Evolutionary conservation across 768 basidiomycete genomes (phyloP), one percentile per base, ranked within the genome.

Genomic region (Suillus discolor): DNA sequence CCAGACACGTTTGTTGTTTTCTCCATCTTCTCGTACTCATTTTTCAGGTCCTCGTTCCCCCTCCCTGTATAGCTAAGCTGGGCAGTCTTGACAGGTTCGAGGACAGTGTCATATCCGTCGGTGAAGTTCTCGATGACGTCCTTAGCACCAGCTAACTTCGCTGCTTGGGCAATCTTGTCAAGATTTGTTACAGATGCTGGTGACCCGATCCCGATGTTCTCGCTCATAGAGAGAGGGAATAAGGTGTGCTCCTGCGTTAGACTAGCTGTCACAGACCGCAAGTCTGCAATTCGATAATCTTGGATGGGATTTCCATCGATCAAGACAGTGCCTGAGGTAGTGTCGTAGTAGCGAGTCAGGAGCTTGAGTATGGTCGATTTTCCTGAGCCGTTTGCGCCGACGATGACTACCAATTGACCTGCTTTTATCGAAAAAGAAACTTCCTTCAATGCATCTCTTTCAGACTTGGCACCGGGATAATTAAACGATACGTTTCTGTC

Each of bases 401-500:
- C 79, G n/a, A 79, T 68, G 51, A 78, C 73, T 3, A 76, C 79
- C 5, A 79, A 68, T 23, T 75, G 74, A 6, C 79, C 79, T 7
- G 73, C 71, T 15, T 68, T 64, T 34, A 79, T 73, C 13, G 69
- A 69, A 57, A 79, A 77, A 5, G 73, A 73, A 4, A 77, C 70
- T n/a, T 68, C 25, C 57, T 68, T 61, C 65, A 78, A 65, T 28
- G 74, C 77, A 0, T 66, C 38, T 13, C 62, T 69, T 28, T 70
- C 65, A 18, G 72, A 65, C 20, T 70, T 67, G 61, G 75, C 76
- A 25, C 79, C 81, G 0, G 86, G 86, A 68, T 89, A 89, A 12
- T 76, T 71, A 65, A 89, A 89, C 0, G 76, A 75, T 0, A 89
- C 80, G 60, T 87, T 70, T 23, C 88, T 89, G 42, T 25, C 38